These are phyloP conservation scores for Vicia villosa DNA, from an alignment of 306 rosid genomes.

Conservation along the genomic window DNA sequence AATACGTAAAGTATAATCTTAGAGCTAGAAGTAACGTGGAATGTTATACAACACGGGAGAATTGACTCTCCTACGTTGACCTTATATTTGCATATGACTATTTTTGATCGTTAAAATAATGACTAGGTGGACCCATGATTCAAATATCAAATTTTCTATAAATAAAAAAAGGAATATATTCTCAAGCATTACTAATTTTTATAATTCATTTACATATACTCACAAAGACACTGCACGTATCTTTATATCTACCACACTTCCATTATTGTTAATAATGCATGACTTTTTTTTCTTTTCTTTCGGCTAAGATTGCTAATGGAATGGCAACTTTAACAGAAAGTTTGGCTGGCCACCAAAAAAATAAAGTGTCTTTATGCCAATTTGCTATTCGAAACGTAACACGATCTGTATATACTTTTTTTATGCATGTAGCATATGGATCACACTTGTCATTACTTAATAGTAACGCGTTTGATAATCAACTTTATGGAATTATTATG, in stretches of 20 bases:
- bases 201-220: slow-evolving; percentile 42
- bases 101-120: neutral
- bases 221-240: slow-evolving; percentile 27
- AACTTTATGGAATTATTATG: slow-evolving; percentile 4
- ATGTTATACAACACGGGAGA: slow-evolving; percentile 28
- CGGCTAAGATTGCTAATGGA: slow-evolving; percentile 37
- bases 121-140: slow-evolving; percentile 30
- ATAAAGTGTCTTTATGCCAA: slow-evolving; percentile 39
- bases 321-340: slow-evolving; percentile 46
- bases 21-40: slow-evolving; percentile 26
- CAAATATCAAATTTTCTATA: slow-evolving; percentile 13
- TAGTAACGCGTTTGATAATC: slow-evolving; percentile 23
- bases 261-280: slow-evolving; percentile 32
- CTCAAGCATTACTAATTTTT: slow-evolving; percentile 18
- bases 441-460: slow-evolving; percentile 37
- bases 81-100: slow-evolving; percentile 39
- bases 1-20: neutral
- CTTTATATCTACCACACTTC: slow-evolving; percentile 37
- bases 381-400: slow-evolving; percentile 39
- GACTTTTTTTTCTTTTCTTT: slow-evolving; percentile 15
- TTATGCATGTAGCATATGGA: slow-evolving; percentile 23
- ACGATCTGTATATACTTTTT: slow-evolving; percentile 35
- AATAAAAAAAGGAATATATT: slow-evolving; percentile 56
- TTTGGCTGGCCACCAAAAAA: slow-evolving; percentile 52
- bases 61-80: slow-evolving; percentile 14